Evolutionary conservation across 2,329 filamentous ascomycete genomes (phyloP).

Genomic region (Aureobasidium subglaciale): DNA sequence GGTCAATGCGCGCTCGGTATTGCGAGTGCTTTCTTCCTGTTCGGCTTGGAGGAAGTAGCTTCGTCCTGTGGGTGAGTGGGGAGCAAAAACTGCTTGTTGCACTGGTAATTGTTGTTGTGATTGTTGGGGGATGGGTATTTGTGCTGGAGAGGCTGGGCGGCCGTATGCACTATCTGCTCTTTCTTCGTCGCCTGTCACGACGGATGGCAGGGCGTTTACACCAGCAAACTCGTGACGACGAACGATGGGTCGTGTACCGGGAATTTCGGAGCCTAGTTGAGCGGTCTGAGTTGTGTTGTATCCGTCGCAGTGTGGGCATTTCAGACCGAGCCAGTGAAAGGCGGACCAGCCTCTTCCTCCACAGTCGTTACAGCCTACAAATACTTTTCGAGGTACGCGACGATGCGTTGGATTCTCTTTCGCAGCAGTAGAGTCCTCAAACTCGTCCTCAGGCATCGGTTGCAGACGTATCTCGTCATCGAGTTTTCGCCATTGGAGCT

Average conservation of each 20-base stretch:
- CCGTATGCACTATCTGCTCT: constrained; percentile 19
- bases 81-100: background rate
- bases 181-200: constrained; percentile 13
- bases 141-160: background rate
- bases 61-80: constrained; percentile 18
- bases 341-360: constrained; percentile 75
- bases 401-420: background rate
- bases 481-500: constrained; percentile 83
- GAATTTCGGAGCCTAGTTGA: constrained; percentile 32
- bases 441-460: constrained; percentile 66
- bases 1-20: constrained; percentile 9
- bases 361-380: constrained; percentile 93
- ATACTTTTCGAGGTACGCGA: constrained; percentile 45
- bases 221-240: constrained; percentile 31
- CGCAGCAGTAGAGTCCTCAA: constrained; percentile 15
- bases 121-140: constrained; percentile 4
- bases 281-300: constrained; percentile 47
- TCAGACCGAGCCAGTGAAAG: constrained; percentile 92
- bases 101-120: background rate
- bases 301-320: constrained; percentile 60
- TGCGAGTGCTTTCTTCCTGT: constrained; percentile 16
- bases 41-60: constrained; percentile 26
- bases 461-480: constrained; percentile 81
- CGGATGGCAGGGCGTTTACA: constrained; percentile 23
- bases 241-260: constrained; percentile 16